Evolutionary conservation across 2,329 filamentous ascomycete genomes (phyloP).

Genomic region (Claviceps pazoutovae): DNA sequence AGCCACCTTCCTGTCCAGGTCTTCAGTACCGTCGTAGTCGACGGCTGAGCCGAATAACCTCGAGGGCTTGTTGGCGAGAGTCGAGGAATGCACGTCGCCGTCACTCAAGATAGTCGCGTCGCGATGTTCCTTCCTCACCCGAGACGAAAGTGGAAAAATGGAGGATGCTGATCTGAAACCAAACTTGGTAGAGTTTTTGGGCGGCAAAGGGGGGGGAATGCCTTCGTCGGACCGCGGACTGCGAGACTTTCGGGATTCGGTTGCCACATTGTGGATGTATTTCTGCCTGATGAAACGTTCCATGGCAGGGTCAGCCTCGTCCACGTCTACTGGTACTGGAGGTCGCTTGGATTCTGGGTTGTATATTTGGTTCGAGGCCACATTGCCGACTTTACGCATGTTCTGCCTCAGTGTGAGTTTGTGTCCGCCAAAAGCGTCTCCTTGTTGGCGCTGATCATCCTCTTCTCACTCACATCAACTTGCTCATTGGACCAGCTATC

Average conservation of each 20-base stretch:
- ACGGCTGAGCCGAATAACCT: slow-evolving; percentile 57
- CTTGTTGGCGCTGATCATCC: neutral
- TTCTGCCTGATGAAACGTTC: slow-evolving; percentile 92
- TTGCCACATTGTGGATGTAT: slow-evolving; percentile 51
- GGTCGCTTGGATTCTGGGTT: slow-evolving; percentile 76
- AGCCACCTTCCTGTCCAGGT: slow-evolving; percentile 61
- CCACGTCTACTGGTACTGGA: slow-evolving; percentile 74
- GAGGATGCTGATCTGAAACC: slow-evolving; percentile 48
- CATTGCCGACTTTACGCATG: slow-evolving; percentile 88
- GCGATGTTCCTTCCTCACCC: slow-evolving; percentile 41
- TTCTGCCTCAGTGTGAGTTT: slow-evolving; percentile 38
- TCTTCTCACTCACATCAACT: slow-evolving; percentile 58
- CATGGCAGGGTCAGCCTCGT: slow-evolving; percentile 89
- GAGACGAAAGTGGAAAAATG: slow-evolving; percentile 49
- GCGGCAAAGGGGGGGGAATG: slow-evolving; percentile 45
- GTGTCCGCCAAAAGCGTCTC: neutral
- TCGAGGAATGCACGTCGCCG: slow-evolving; percentile 18
- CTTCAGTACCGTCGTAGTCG: slow-evolving; percentile 36
- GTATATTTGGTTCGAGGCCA: slow-evolving; percentile 71
- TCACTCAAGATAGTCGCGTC: slow-evolving; percentile 13
- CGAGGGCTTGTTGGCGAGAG: slow-evolving; percentile 48
- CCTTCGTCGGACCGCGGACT: slow-evolving; percentile 42
- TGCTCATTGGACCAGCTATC: slow-evolving; percentile 94
- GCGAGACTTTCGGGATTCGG: slow-evolving; percentile 25
- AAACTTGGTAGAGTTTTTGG: slow-evolving; percentile 50